Conservation (phyloP, 2,329 filamentous ascomycete species). For the Cytospora piceicola region DNA sequence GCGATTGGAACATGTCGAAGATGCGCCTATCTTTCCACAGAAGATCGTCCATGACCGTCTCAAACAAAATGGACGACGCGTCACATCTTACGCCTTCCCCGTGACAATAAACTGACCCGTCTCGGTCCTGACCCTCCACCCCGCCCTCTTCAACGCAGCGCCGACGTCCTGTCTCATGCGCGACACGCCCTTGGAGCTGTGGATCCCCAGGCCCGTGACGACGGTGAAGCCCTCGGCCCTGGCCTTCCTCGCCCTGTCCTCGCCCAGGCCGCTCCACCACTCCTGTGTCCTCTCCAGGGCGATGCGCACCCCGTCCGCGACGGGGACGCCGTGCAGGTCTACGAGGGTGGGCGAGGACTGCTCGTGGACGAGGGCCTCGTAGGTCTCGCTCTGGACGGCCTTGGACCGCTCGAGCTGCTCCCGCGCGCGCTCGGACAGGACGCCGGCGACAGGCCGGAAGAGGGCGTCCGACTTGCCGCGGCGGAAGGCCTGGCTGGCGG, state of each 20-base stretch:
- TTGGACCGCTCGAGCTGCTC: conserved; percentile 64
- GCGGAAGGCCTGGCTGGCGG: conserved; percentile 48
- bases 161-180: conserved; percentile 80
- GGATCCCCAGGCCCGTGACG: conserved; percentile 79
- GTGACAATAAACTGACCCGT: conserved; percentile 72
- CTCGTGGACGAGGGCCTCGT: conserved; percentile 69
- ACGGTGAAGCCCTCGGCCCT: conserved; percentile 66
- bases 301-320: conserved; percentile 81
- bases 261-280: conserved; percentile 80
- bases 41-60: not conserved
- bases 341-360: conserved; percentile 66
- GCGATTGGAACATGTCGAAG: not conserved
- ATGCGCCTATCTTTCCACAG: not conserved
- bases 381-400: conserved; percentile 64
- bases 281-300: conserved; percentile 65
- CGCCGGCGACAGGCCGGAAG: conserved; percentile 74
- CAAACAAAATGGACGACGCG: not conserved
- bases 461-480: conserved; percentile 69
- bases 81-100: conserved; percentile 47
- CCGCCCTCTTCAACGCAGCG: conserved; percentile 72
- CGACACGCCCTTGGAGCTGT: conserved; percentile 76
- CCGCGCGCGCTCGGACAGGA: conserved; percentile 73
- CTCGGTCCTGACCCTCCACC: conserved; percentile 79
- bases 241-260: conserved; percentile 58
- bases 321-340: conserved; percentile 83